Evolutionary conservation across 306 rosid species (phyloP).

Genomic region (Amphicarpaea edgeworthii): DNA sequence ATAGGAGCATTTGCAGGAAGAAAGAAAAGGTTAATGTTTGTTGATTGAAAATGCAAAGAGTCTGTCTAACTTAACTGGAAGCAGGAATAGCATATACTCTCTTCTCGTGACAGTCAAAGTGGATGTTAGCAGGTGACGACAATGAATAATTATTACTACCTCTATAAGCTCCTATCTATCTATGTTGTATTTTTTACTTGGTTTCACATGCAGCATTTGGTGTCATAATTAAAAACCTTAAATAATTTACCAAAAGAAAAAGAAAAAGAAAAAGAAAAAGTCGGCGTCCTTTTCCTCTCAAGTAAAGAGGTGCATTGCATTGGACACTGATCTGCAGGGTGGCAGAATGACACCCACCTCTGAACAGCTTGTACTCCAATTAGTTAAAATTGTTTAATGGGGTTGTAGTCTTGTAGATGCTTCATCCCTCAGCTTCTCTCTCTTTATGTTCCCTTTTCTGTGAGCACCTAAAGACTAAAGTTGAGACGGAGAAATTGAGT

Average conservation of each 20-base stretch:
- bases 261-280: constrained; percentile 53
- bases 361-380: constrained; percentile 26
- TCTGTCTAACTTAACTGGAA: neutral
- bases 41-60: neutral
- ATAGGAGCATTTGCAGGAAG: neutral
- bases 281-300: constrained; percentile 49
- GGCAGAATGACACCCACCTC: constrained; percentile 39
- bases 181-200: constrained; percentile 34
- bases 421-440: constrained; percentile 31
- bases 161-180: neutral
- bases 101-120: neutral
- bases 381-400: constrained; percentile 44
- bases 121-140: neutral
- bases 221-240: constrained; percentile 41
- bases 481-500: constrained; percentile 26
- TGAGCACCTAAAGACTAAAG: constrained; percentile 37
- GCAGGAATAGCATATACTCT: neutral
- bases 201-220: constrained; percentile 56
- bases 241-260: constrained; percentile 42
- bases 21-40: neutral
- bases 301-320: constrained; percentile 36
- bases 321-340: constrained; percentile 42
- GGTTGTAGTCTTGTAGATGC: constrained; percentile 38
- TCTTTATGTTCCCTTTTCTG: constrained; percentile 39
- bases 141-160: constrained; percentile 12